Base-by-base conservation (phyloP, 352 stramenopile genomes). In the Aphanomyces invadans region DNA sequence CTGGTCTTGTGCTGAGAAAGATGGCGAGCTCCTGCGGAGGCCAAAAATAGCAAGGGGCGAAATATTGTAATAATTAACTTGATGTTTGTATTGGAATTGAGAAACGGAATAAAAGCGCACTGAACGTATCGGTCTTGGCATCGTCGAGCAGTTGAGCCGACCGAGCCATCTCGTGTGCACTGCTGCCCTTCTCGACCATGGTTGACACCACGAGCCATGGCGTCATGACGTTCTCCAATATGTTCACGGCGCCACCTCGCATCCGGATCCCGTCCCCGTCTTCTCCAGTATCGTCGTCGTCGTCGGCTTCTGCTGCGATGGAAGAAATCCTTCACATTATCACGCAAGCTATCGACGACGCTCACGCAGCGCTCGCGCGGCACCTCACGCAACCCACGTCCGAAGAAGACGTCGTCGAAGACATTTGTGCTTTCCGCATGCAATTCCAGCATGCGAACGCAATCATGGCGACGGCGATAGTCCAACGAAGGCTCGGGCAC, bases 31-130 rank as follows among this genome's bases (percentile, higher is more conserved):
- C n/a, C 36, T 42, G 36, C 7, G 15, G 36, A 42, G 15, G 15
- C 36, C 36, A 42, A 42, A 42, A 42, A 42, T 42, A 42, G 36
- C 36, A 42, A 15, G 36, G 36, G 36, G 52, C n/a, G 4, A 23
- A 38, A 38, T 60, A 38, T 23, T 9, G n/a, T 38, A 32, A 60
- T 60, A 25, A 23, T 60, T 54, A 10, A 46, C 12, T 65, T n/a
- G 29, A 25, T 9, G 7, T 65, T 65, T 65, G 33, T 65, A 60
- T 60, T 42, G 9, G 33, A 60, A 60, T 60, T 60, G 29, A 25
- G 11, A 32, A 23, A 42, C 29, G 23, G 52, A 60, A 45, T 60
- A 38, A 60, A 60, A 57, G 4, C 23, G 36, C 25, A 57, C 49
- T 39, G 25, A 29, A 32, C 29, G 15, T 32, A 33, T 32, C 23